Evolutionary conservation across 2,329 filamentous ascomycete species (phyloP), one percentile per base, ranked within the genome.

Genomic region (Cephalotrichum gorgonifer): DNA sequence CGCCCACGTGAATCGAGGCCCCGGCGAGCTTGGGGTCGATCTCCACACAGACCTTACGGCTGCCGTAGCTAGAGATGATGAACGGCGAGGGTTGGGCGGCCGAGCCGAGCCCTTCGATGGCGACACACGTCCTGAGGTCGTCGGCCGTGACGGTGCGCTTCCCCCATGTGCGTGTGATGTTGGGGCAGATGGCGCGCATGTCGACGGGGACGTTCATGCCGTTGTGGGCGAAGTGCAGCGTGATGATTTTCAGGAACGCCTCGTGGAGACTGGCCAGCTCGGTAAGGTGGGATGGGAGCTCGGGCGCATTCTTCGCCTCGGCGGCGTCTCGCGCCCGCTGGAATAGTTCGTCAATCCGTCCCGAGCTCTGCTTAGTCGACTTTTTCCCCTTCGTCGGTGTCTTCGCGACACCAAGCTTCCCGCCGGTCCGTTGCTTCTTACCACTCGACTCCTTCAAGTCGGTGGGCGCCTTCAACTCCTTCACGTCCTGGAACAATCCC

Each of bases 161-260:
- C 51, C 84, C 83, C 85, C 85, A 90, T 33, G 82, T 70, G 54
- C 79, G 75, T 12, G 83, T 78, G 38, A 87, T 71, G 50, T 80
- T 74, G 9, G 79, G 79, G 30, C 76, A 72, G 31, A 89, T 70
- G 27, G 72, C 67, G 31, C 73, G 70, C 42, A 88, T 62, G 57
- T 88, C 83, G 23, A 81, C 76, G 0, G 86, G 81, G 0, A 77
- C 71, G 43, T 73, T 69, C 27, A 69, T 67, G 51, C 83, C 81
- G 61, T 84, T 79, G 64, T 90, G 85, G 1, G 82, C 82, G 52
- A 80, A 75, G 57, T 88, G 83, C 9, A 89, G 66, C 0, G 78
- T 75, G 23, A 88, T 68, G 0, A 84, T 81, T 57, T 82, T 81
- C 51, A 87, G 70, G 55, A 89, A 85, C 11, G 81, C 74, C 38